These are phyloP conservation scores for Rosa persica DNA, from an alignment of 306 rosid genomes.

Conservation along the genomic window DNA sequence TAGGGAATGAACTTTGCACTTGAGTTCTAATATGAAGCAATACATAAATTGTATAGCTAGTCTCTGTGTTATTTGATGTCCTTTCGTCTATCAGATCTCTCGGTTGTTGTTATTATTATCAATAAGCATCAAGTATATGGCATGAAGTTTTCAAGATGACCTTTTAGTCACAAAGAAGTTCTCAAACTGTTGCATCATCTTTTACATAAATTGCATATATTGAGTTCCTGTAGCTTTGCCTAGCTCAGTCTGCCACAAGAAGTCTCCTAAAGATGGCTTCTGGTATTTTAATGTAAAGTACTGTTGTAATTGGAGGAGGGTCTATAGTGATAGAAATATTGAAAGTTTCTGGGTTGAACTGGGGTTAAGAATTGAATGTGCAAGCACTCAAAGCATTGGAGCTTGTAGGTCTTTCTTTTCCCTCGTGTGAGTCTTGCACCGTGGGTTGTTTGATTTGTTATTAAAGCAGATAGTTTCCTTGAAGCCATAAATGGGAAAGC, in stretches of 20 bases:
- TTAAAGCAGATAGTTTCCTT: conserved; percentile 14
- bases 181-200: neutral
- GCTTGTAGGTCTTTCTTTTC: conserved; percentile 14
- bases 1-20: conserved; percentile 16
- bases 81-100: conserved; percentile 14
- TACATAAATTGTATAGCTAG: conserved; percentile 22
- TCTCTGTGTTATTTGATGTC: conserved; percentile 20
- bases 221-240: neutral
- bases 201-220: neutral
- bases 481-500: conserved; percentile 5
- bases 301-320: neutral
- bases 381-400: conserved; percentile 15
- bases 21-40: conserved; percentile 23
- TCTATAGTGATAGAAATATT: conserved; percentile 18
- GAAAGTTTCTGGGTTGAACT: conserved; percentile 11
- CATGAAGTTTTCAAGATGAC: neutral
- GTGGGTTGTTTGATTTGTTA: conserved; percentile 12
- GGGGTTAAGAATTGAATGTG: conserved; percentile 21
- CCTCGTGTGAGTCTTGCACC: conserved; percentile 11
- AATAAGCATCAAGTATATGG: neutral
- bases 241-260: neutral
- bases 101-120: conserved; percentile 17
- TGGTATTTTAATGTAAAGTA: conserved; percentile 4
- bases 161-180: neutral
- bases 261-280: conserved; percentile 18